These are phyloP conservation scores for button mushroom (Agaricus bisporus) DNA, from an alignment of 768 basidiomycete genomes.

Conservation along the genomic window DNA sequence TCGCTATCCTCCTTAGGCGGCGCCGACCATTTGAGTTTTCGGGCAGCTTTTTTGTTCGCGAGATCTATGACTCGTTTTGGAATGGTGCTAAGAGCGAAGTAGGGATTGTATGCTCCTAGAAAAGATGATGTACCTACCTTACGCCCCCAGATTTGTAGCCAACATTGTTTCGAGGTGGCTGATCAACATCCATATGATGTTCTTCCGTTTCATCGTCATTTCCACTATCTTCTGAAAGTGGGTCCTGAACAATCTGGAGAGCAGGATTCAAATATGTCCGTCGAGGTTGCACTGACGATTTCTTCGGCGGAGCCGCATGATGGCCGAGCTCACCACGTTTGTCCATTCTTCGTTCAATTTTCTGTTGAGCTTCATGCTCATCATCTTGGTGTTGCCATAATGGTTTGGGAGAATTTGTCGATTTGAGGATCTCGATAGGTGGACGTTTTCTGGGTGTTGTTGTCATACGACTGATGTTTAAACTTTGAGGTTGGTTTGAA, in stretches of 20 bases:
- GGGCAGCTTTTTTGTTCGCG: constrained; percentile 2
- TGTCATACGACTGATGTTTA: constrained; percentile 2
- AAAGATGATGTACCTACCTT: not conserved
- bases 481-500: constrained; percentile 5
- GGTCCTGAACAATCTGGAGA: not conserved
- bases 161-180: not conserved
- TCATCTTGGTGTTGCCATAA: constrained; percentile 12
- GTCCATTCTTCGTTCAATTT: constrained; percentile 5
- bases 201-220: not conserved
- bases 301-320: not conserved
- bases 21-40: constrained; percentile 2
- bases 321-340: not conserved
- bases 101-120: not conserved
- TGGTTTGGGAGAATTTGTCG: not conserved
- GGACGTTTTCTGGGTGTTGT: not conserved
- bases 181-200: constrained; percentile 10
- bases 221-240: not conserved
- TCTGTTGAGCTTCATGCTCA: constrained; percentile 3
- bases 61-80: not conserved
- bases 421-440: constrained; percentile 7
- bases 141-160: not conserved
- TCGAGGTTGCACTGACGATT: not conserved
- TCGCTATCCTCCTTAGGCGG: not conserved
- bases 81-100: not conserved
- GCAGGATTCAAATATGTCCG: constrained; percentile 3